A percentile compares a stretch with the other conserved stretches of the same genome.
phyloP scores from a whole-genome alignment of 768 basidiomycete species.

The Lactifluus hygrophoroides region DNA sequence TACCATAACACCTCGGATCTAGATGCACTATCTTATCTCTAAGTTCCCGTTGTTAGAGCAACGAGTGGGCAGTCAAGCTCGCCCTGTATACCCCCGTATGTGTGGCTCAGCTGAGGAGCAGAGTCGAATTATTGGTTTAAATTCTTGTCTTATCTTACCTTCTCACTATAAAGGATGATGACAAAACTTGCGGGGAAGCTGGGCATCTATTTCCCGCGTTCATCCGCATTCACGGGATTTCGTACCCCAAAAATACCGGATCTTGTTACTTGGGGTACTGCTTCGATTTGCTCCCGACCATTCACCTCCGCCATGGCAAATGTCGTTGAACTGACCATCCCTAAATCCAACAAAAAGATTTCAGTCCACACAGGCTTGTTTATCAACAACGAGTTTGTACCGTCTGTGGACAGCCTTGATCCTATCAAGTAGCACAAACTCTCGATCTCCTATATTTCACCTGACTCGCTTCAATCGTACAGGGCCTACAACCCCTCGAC shows the following conservation, averaged over 20 bases:
- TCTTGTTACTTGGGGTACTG: neutral
- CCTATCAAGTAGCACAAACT: conserved; percentile 45
- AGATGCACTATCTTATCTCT: neutral
- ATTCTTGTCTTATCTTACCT: too few relatives aligned
- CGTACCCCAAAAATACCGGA: neutral
- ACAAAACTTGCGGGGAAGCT: neutral
- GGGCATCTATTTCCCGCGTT: too few relatives aligned
- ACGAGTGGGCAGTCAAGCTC: neutral
- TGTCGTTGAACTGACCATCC: conserved; percentile 23
- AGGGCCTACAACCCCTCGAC: conserved; percentile 59
- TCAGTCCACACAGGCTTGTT: conserved; percentile 76
- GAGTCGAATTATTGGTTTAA: too few relatives aligned
- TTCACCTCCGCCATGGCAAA: conserved; percentile 13
- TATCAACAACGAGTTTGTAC: conserved; percentile 84
- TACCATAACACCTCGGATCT: neutral
- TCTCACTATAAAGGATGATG: too few relatives aligned
- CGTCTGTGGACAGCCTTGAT: conserved; percentile 61
- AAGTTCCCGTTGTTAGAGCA: neutral
- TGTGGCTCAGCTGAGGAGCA: too few relatives aligned
- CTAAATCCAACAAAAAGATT: conserved; percentile 31
- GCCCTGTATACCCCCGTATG: too few relatives aligned
- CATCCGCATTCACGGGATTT: neutral
- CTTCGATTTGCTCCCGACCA: neutral
- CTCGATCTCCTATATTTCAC: neutral
- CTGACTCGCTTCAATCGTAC: neutral